Conservation (phyloP, 306 rosid species). For the Fragaria iinumae region DNA sequence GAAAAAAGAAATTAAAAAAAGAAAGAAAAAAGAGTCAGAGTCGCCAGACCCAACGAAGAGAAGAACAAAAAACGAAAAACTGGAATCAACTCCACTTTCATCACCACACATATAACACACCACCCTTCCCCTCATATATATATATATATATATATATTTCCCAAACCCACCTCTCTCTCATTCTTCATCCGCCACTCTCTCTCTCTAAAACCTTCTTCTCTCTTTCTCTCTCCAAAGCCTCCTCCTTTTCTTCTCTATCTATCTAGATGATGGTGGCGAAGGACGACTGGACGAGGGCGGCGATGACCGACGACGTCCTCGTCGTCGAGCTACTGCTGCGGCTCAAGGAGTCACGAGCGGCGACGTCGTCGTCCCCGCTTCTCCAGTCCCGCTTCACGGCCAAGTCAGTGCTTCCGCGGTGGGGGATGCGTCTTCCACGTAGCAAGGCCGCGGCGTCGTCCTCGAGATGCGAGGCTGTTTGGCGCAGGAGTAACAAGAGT, state of each 20-base stretch:
- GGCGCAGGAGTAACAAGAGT: constrained; percentile 3
- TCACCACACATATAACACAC: constrained; percentile 41
- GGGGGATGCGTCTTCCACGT: constrained; percentile 66
- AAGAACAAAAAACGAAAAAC: constrained; percentile 33
- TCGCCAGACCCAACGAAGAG: constrained; percentile 20
- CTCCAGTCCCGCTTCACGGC: neutral
- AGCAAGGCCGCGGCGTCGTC: constrained; percentile 35
- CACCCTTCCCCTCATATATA: neutral
- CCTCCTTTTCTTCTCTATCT: constrained; percentile 4
- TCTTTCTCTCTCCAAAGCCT: neutral
- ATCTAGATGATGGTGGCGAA: constrained; percentile 26
- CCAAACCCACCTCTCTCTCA: constrained; percentile 22
- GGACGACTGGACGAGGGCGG: constrained; percentile 66
- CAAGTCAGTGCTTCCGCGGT: constrained; percentile 33
- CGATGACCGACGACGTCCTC: constrained; percentile 63
- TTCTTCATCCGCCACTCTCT: constrained; percentile 44
- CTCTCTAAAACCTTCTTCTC: constrained; percentile 16
- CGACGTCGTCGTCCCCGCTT: neutral
- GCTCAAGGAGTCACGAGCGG: constrained; percentile 54
- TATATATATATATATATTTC: neutral
- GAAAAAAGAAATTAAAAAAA: neutral
- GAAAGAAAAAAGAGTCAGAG: constrained; percentile 11
- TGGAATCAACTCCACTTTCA: constrained; percentile 49
- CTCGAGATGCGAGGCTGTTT: constrained; percentile 50
- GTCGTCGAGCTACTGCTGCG: constrained; percentile 69